Evolutionary conservation across 768 basidiomycete genomes (phyloP), one percentile per base, ranked within the genome.

Genomic region (Trametes cinnabarina): DNA sequence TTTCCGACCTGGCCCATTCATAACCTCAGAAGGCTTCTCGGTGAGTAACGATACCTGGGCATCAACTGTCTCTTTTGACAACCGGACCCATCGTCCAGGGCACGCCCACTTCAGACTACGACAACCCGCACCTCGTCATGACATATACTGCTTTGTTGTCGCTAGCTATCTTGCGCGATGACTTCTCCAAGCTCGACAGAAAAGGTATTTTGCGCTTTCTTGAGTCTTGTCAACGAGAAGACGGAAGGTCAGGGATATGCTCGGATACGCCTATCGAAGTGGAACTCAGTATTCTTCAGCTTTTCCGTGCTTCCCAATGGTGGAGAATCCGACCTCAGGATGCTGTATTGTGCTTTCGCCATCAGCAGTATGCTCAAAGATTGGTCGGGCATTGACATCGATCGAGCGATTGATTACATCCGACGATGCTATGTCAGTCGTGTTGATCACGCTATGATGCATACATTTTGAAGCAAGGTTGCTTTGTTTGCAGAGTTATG

Each of bases 81-180:
- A 39, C 32, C 51, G 35, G 41, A 40, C 8, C 32, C 26, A 39
- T 15, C 11, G 9, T 14, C 54, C 61, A 76, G 74, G 66, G 63
- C 20, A 66, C 71, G 23, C 77, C 81, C 63, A 32, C 7, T 12
- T 71, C 75, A 10, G 77, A 80, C 34, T 83, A 85, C 67, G 82
- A 89, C 62, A 79, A 82, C 17, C 90, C 92, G 0, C 89, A 98
- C 70, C 76, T 98, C 15, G 92, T 97, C 53, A 91, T 94, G 82
- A 94, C 95, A 8, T 99, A 98, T 67, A 92, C 94, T 1, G 92
- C 94, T 0, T 69, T 99, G 11, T 74, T 97, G 4, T 81, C 84
- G 0, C 85, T 99, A 11, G 84, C 88, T 0, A 87, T 97, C 60
- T 79, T 99, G 23, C 81, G 90, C n/a, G 96, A 97, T 66, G 86